Base-by-base conservation (phyloP, 2,329 filamentous ascomycete species). In the Sporothrix protearum region DNA sequence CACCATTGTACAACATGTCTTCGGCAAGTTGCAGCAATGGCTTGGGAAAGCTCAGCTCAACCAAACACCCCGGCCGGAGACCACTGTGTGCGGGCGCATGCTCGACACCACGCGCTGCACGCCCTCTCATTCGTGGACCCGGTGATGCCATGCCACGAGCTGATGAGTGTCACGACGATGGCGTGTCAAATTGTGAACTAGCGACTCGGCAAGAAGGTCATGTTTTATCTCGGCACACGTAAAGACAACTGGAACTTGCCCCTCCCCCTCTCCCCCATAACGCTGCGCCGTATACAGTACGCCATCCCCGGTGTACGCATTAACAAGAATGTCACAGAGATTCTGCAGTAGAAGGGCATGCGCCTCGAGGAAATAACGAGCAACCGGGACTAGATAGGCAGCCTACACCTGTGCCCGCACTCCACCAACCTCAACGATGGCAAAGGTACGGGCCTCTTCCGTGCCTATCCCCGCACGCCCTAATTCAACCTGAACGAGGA, bases 101-200 rank as follows among this genome's bases (percentile, higher is more conserved):
- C 57, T 61, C 3, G 30, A 61, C 16, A 61, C 57, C 30, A 39
- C 33, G 57, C 33, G 16, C 57, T 39, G 19, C 57, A 61, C 16
- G 57, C 33, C 2, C 42, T 61, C 57, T 39, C 30, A 12, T 61
- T 39, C 19, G 57, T 39, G 2, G 19, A 61, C n/a, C n/a, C 57
- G 2, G 57, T 61, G 3, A 39, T 61, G 33, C 57, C 33, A 25
- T 33, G 19, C 33, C 57, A 61, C 33, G 30, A 39, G 33, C 33
- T 61, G 57, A 61, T 39, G 57, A 61, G 57, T 6, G 57, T 61
- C 30, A 61, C 57, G 19, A 61, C 30, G 1, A 61, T 61, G 57
- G 33, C 57, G 4, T 39, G 22, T 25, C 19, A 39, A 8, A 39
- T 39, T 36, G 57, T 39, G n/a, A 61, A 61, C 5, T 33, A 61